Percentiles rank a stretch among this genome's conserved stretches.
Conservation (phyloP, 2,329 filamentous ascomycete genomes). For the Dactylella cylindrospora region DNA sequence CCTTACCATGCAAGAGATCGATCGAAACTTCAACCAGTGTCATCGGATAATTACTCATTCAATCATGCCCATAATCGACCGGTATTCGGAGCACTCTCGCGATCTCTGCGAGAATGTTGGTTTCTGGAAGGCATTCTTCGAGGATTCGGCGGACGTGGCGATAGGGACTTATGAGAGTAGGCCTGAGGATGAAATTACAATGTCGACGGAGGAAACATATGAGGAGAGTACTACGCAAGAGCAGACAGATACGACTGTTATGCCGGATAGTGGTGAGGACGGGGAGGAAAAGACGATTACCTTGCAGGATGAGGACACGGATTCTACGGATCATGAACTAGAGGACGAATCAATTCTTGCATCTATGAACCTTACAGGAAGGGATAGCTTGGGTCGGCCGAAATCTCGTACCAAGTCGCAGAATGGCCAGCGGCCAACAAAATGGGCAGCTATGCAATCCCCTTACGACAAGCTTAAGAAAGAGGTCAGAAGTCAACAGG, state of each 20-base stretch:
- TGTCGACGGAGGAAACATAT: slow-evolving; percentile 57
- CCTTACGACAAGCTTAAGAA: slow-evolving; percentile 74
- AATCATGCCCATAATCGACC: slow-evolving; percentile 89
- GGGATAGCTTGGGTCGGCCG: slow-evolving; percentile 52
- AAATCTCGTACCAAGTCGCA: too few species aligned
- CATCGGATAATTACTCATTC: slow-evolving; percentile 93
- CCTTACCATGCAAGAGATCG: slow-evolving; percentile 96
- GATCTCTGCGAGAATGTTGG: slow-evolving; percentile 81
- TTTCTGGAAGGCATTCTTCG: slow-evolving; percentile 99
- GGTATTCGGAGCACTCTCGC: slow-evolving; percentile 90
- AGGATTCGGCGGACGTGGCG: slow-evolving; percentile 95
- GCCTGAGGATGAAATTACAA: slow-evolving; percentile 63
- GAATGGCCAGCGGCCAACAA: slow-evolving; percentile 52
- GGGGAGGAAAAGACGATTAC: slow-evolving; percentile 30
- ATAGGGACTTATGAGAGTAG: slow-evolving; percentile 87
- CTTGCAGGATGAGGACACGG: slow-evolving; percentile 48
- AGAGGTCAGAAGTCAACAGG: slow-evolving; percentile 58
- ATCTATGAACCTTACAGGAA: slow-evolving; percentile 62
- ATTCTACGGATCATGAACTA: slow-evolving; percentile 47
- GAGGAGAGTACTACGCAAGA: slow-evolving; percentile 49
- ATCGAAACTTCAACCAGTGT: slow-evolving; percentile 95
- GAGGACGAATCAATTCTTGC: slow-evolving; percentile 69
- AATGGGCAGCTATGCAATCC: slow-evolving; percentile 68
- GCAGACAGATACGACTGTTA: slow-evolving; percentile 32
- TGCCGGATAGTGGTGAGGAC: slow-evolving; percentile 13